Evolutionary conservation across 129 eudicot genomes (phyloP).

Genomic region (Gnaphalium uliginosum): DNA sequence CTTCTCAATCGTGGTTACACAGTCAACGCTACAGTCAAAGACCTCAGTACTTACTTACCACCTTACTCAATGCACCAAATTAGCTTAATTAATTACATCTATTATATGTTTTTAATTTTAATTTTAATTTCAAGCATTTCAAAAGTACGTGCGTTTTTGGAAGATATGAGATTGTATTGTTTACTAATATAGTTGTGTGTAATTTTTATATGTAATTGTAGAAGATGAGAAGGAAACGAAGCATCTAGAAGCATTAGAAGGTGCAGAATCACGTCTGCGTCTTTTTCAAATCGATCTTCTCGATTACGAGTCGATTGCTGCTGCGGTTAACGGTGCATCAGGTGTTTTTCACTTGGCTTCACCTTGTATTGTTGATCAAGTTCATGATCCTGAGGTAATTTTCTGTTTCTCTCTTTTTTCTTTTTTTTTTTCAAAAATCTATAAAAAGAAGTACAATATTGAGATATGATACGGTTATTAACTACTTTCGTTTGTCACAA

Average conservation of each 20-base stretch:
- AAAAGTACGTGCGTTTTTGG: constrained; percentile 1
- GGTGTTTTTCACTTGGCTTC: constrained; percentile 95
- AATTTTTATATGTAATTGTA: constrained; percentile 15
- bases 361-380: constrained; percentile 68
- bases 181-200: constrained; percentile 11
- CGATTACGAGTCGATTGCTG: constrained; percentile 67
- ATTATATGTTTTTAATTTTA: not conserved
- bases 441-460: not conserved
- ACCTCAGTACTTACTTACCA: constrained; percentile 50
- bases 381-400: constrained; percentile 72
- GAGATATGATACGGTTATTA: too few species aligned
- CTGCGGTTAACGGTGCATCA: constrained; percentile 60
- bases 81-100: too few species aligned
- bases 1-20: constrained; percentile 97
- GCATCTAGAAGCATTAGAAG: constrained; percentile 67
- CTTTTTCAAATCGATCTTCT: constrained; percentile 85
- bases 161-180: constrained; percentile 1
- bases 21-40: constrained; percentile 86
- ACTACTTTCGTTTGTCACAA: too few species aligned
- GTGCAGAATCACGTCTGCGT: constrained; percentile 75
- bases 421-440: too few species aligned
- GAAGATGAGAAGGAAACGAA: constrained; percentile 86
- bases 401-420: not conserved
- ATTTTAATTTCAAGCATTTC: not conserved
- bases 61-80: not conserved